These are phyloP conservation scores for Cyclotella sp. DNA, from an alignment of 108 stramenopile species.

Conservation along the genomic window DNA sequence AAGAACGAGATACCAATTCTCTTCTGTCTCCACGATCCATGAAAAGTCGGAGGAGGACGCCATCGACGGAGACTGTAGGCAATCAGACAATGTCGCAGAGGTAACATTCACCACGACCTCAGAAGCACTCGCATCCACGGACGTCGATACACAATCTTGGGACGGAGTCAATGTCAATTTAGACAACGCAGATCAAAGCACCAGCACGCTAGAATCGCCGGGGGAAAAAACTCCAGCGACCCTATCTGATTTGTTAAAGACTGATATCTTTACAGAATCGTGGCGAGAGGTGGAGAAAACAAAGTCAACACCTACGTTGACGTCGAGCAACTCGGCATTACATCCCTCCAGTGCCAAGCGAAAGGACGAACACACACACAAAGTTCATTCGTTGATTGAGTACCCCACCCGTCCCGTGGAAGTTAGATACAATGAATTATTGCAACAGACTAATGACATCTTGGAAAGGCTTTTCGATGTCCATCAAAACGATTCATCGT, in stretches of 20 bases:
- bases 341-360: not conserved
- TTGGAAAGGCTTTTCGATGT: conserved; percentile 7
- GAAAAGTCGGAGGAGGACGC: too few relatives aligned
- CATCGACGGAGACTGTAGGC: too few relatives aligned
- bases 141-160: too few relatives aligned
- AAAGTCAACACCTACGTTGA: not conserved
- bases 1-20: too few relatives aligned
- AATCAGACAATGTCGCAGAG: too few relatives aligned
- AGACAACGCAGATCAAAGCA: too few relatives aligned
- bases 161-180: too few relatives aligned
- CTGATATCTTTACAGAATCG: not conserved
- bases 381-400: not conserved
- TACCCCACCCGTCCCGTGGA: not conserved
- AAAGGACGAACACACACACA: not conserved
- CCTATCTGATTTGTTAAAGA: not conserved
- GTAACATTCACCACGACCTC: too few relatives aligned
- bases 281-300: not conserved
- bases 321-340: not conserved
- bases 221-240: not conserved
- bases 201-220: not conserved
- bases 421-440: conserved; percentile 7
- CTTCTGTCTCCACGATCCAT: too few relatives aligned
- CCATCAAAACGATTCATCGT: conserved; percentile 1
- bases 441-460: conserved; percentile 2
- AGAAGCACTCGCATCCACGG: too few relatives aligned